Conservation (phyloP, 1,139 yeast genomes). For the Blastobotrys buckinghamii region DNA sequence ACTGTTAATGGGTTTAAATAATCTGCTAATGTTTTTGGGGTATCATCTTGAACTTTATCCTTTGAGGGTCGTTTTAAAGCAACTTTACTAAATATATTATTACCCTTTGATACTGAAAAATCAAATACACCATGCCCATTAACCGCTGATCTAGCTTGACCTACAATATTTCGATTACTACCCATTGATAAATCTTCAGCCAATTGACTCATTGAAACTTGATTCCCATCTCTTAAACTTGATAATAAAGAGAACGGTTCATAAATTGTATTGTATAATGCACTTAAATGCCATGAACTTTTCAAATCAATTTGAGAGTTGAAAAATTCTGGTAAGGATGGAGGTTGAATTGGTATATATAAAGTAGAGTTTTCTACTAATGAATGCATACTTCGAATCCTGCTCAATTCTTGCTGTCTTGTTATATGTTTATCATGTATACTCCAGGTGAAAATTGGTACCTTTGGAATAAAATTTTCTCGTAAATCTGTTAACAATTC, state of each 20-base stretch:
- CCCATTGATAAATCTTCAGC: constrained; percentile 22
- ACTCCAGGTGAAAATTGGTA: constrained; percentile 54
- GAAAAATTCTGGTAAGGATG: constrained; percentile 13
- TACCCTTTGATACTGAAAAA: constrained; percentile 13
- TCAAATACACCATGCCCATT: constrained; percentile 15
- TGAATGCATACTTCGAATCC: constrained; percentile 45
- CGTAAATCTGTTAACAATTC: constrained; percentile 47
- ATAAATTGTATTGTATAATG: constrained; percentile 25
- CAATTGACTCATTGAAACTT: constrained; percentile 26
- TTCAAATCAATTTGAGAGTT: constrained; percentile 13
- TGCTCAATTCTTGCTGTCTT: constrained; percentile 31
- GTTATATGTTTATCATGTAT: constrained; percentile 31
- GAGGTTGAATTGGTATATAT: constrained; percentile 42
- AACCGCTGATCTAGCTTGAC: constrained; percentile 16
- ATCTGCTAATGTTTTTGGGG: constrained; percentile 5
- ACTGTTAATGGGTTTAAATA: constrained; percentile 4
- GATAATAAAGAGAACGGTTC: constrained; percentile 30
- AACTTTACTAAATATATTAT: constrained; percentile 33
- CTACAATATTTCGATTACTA: constrained; percentile 23
- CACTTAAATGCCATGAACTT: constrained; percentile 29
- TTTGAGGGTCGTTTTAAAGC: constrained; percentile 24
- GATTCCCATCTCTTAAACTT: constrained; percentile 20
- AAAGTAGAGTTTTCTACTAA: constrained; percentile 44
- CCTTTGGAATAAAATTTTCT: constrained; percentile 70
- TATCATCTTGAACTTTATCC: background rate